phyloP scores from a whole-genome alignment of 1,284 basidiomycete genomes.

The Baeospora myosura region DNA sequence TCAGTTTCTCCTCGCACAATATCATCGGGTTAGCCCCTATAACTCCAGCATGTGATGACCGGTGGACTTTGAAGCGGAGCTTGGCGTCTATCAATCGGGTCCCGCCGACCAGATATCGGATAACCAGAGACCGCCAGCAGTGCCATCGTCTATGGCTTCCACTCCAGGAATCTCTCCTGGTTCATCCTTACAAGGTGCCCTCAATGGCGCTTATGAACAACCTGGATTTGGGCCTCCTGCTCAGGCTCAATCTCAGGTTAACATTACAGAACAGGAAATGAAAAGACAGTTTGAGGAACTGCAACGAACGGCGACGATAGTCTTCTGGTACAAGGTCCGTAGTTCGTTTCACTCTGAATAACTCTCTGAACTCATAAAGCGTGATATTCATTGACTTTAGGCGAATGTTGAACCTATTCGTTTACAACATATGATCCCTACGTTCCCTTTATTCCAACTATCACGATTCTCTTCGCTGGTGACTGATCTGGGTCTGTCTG shows the following conservation, averaged over 20 bases:
- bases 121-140: no score
- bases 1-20: no score
- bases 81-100: no score
- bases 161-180: no score
- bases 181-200: no score
- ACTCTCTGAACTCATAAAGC: slow-evolving; percentile 4
- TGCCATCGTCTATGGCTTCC: no score
- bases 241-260: background rate
- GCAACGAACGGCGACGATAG: slow-evolving; percentile 48
- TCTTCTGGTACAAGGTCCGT: slow-evolving; percentile 61
- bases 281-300: slow-evolving; percentile 32
- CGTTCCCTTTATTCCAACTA: slow-evolving; percentile 60
- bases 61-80: no score
- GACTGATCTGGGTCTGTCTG: slow-evolving; percentile 41
- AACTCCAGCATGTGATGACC: no score
- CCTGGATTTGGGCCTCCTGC: no score
- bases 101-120: no score
- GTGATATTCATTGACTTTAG: slow-evolving; percentile 23
- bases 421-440: slow-evolving; percentile 48
- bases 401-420: slow-evolving; percentile 52
- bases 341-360: slow-evolving; percentile 10
- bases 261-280: slow-evolving; percentile 15
- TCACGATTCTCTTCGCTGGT: slow-evolving; percentile 43
- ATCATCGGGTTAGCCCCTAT: no score
- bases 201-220: no score